phyloP scores from a whole-genome alignment of 2,329 filamentous ascomycete genomes.

The Davidsoniella virescens region DNA sequence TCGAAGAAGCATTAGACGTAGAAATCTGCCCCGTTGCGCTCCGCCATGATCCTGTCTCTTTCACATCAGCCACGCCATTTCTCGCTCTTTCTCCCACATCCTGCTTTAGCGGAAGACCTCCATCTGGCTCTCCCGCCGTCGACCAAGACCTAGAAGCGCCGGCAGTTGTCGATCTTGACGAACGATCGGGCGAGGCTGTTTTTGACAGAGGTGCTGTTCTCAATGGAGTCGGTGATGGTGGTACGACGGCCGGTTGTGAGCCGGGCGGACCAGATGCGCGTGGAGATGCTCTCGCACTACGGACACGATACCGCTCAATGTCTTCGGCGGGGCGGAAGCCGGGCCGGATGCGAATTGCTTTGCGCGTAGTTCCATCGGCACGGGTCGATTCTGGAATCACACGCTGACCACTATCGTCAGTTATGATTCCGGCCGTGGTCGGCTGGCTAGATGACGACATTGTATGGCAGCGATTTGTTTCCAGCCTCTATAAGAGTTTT shows the following conservation, averaged over 20 bases:
- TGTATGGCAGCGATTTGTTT: too few species aligned
- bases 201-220: not conserved
- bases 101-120: not conserved
- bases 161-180: not conserved
- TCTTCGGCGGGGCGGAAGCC: conserved; percentile 92
- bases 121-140: not conserved
- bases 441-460: not conserved
- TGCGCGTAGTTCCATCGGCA: conserved; percentile 78
- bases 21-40: not conserved
- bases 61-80: not conserved
- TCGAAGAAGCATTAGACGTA: too few species aligned
- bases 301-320: conserved; percentile 89
- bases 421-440: conserved; percentile 53
- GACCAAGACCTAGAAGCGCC: not conserved
- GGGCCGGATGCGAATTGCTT: conserved; percentile 83
- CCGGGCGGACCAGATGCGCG: conserved; percentile 3
- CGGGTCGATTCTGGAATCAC: conserved; percentile 79
- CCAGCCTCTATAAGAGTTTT: too few species aligned
- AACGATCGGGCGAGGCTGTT: not conserved
- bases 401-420: conserved; percentile 61
- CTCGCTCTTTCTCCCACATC: not conserved
- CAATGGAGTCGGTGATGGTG: not conserved
- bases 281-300: conserved; percentile 29
- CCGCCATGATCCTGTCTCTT: not conserved
- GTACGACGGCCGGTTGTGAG: not conserved